A percentile compares a stretch with the other conserved stretches of the same genome.
Evolutionary conservation across 805 yeast genomes (phyloP).

Genomic region (Saccharomycopsis guyanensis): DNA sequence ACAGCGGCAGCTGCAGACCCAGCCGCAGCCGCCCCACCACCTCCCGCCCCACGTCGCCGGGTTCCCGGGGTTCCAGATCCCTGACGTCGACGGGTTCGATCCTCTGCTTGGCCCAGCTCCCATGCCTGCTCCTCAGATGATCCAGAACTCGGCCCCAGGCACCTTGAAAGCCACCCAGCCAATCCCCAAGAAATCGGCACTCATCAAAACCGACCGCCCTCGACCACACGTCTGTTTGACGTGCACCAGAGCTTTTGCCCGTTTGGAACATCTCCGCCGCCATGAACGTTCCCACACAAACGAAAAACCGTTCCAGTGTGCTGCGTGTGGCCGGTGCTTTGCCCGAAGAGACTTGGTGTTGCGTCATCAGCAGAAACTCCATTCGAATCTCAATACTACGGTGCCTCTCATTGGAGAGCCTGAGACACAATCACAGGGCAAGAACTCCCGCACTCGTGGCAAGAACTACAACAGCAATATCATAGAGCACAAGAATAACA

Average conservation of each 20-base stretch:
- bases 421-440: neutral
- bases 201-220: slow-evolving; percentile 86
- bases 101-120: too few relatives aligned
- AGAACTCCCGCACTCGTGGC: neutral
- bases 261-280: slow-evolving; percentile 88
- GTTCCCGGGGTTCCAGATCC: too few relatives aligned
- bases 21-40: neutral
- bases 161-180: slow-evolving; percentile 43
- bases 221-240: slow-evolving; percentile 86
- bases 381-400: slow-evolving; percentile 41
- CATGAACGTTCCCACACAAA: slow-evolving; percentile 93
- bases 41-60: neutral
- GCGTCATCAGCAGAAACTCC: slow-evolving; percentile 92
- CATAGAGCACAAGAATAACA: slow-evolving; percentile 21
- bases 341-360: slow-evolving; percentile 84
- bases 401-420: neutral
- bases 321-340: slow-evolving; percentile 92
- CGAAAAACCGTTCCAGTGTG: slow-evolving; percentile 94
- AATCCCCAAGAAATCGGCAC: slow-evolving; percentile 77
- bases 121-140: too few relatives aligned
- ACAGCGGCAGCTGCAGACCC: neutral
- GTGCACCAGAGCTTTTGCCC: slow-evolving; percentile 92
- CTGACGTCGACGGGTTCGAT: too few relatives aligned
- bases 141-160: too few relatives aligned
- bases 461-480: slow-evolving; percentile 18